Evolutionary conservation across 2,329 filamentous ascomycete genomes (phyloP), one percentile per base, ranked within the genome.

Genomic region (Diaporthe batatas): DNA sequence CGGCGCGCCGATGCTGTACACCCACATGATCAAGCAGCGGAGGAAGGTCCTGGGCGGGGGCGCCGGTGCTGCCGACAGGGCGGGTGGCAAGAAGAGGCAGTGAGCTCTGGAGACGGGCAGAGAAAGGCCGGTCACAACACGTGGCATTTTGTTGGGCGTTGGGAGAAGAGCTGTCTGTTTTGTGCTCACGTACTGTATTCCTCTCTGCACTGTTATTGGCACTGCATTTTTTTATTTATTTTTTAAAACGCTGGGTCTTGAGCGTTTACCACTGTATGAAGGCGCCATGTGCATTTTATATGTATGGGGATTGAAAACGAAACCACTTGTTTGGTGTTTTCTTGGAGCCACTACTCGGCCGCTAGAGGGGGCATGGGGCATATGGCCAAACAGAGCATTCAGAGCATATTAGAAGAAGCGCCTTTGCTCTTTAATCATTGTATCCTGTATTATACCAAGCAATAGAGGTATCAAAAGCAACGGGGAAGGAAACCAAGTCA

Each of bases 21-120:
- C 93, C 29, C 93, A 99, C 83, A 98, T 99, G 96, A 94, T 98
- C 87, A 87, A 88, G 75, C 96, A 99, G 88, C 88, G 96, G 77
- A 88, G 90, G 76, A 97, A 94, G 88, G 90, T 96, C 70, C 86
- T 94, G 85, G 89, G 90, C 70, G 89, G 87, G 6, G 59, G 32
- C 29, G 51, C 16, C 23, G 65, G 16, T 23, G 65, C 18, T 39
- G 36, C 18, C 25, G 65, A 21, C 8, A 53, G 32, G 36, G 51
- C 53, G 12, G 47, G 8, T 36, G 51, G 29, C n/a, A 70, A 91
- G 79, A 89, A 88, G 82, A 78, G 81, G 36, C 79, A 85, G 76
- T 80, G 83, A 62, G 2, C 42, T 51, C 8, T 53, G 36, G 25
- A 16, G 21, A n/a, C 14, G n/a, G 10, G 39, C 14, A 14, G 39